These are phyloP conservation scores for Haplosporangium gracile DNA, from an alignment of 192 early-diverging fungal genomes.

Conservation along the genomic window DNA sequence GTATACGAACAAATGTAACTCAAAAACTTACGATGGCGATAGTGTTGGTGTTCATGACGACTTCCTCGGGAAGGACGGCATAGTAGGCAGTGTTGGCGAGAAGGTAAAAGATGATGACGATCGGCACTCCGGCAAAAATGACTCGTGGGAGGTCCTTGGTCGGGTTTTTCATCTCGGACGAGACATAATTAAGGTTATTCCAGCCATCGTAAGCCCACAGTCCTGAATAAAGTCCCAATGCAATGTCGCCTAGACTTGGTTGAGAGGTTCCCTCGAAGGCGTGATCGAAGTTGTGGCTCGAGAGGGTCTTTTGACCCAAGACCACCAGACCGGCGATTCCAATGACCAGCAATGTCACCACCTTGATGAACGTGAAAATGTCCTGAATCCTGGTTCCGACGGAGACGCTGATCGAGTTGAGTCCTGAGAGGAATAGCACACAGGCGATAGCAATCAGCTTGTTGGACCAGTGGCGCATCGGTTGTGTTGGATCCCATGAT, in stretches of 20 bases:
- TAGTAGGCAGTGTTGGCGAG: conserved; percentile 88
- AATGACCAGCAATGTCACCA: conserved; percentile 76
- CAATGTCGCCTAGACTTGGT: conserved; percentile 73
- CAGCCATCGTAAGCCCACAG: conserved; percentile 75
- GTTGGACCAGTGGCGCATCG: conserved; percentile 58
- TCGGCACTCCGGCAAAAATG: conserved; percentile 79
- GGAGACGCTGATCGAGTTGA: conserved; percentile 75
- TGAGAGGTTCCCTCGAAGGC: conserved; percentile 70
- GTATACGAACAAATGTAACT: background rate
- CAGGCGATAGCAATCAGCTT: conserved; percentile 71
- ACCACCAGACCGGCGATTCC: conserved; percentile 77
- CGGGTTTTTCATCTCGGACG: conserved; percentile 88
- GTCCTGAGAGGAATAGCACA: conserved; percentile 69
- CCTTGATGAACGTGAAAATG: conserved; percentile 79
- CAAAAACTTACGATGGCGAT: conserved; percentile 62
- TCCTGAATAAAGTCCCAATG: conserved; percentile 80
- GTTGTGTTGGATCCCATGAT: conserved; percentile 53
- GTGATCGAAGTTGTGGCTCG: conserved; percentile 71
- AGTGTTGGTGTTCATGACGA: conserved; percentile 75
- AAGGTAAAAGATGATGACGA: conserved; percentile 81
- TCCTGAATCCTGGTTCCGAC: conserved; percentile 79
- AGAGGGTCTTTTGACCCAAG: conserved; percentile 65
- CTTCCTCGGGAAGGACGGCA: conserved; percentile 77
- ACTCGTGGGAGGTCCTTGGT: conserved; percentile 84
- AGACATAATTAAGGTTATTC: conserved; percentile 85